Evolutionary conservation across 129 eudicot species (phyloP).

Genomic region (Chrysanthemum makinoi): DNA sequence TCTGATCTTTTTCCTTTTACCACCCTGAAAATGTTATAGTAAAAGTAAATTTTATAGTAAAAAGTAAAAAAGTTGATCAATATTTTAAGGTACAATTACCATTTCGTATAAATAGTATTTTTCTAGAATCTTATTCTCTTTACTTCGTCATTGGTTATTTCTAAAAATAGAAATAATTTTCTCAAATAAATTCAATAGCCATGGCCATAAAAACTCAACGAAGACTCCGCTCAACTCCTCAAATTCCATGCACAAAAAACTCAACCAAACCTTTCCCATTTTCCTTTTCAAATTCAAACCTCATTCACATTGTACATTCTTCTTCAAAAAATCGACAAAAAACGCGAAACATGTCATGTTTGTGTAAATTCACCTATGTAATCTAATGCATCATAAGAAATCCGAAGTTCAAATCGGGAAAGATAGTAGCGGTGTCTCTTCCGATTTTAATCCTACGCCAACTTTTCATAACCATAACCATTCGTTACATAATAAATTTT

Average conservation of each 20-base stretch:
- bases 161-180: slow-evolving; percentile 29
- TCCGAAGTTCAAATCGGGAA: slow-evolving; percentile 95
- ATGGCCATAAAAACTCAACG: slow-evolving; percentile 47
- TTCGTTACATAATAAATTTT: too few species aligned
- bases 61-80: too few species aligned
- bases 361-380: slow-evolving; percentile 24
- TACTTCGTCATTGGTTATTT: neutral
- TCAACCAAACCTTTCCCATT: neutral
- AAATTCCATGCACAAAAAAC: slow-evolving; percentile 19
- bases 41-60: too few species aligned
- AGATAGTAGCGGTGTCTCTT: slow-evolving; percentile 97
- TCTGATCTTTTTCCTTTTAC: too few species aligned
- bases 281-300: slow-evolving; percentile 2
- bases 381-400: slow-evolving; percentile 96
- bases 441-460: slow-evolving; percentile 93
- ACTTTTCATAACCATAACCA: slow-evolving; percentile 22
- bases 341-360: neutral
- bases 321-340: slow-evolving; percentile 9
- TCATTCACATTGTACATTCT: neutral
- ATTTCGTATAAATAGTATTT: too few species aligned
- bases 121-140: too few species aligned
- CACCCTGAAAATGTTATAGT: too few species aligned
- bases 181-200: slow-evolving; percentile 8
- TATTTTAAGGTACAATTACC: too few species aligned
- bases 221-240: slow-evolving; percentile 41